Percentiles rank a stretch among this genome's conserved stretches.
Conservation (phyloP, 208 protist genomes). For the Zelonia costaricensis region DNA sequence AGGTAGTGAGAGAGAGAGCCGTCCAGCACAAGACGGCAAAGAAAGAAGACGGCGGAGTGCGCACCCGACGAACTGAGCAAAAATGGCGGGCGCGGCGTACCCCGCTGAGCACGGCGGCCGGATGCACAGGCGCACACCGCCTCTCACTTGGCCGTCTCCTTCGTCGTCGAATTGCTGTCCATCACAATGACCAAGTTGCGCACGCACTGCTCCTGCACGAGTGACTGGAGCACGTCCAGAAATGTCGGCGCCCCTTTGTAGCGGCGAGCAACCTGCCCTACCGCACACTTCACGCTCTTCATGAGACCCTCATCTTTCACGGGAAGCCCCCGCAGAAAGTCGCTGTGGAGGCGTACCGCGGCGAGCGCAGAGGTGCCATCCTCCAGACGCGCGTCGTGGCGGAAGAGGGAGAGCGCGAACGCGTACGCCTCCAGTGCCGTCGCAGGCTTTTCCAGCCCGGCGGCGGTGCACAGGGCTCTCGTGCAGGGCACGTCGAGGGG, state of each 20-base stretch:
- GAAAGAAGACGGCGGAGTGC: too few relatives aligned
- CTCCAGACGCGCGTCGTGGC: neutral
- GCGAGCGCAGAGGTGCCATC: neutral
- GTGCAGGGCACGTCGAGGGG: neutral
- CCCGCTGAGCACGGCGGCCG: neutral
- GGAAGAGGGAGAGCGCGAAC: neutral
- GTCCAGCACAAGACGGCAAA: too few relatives aligned
- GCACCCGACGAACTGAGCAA: too few relatives aligned
- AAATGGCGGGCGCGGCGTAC: too few relatives aligned
- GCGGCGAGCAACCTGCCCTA: neutral
- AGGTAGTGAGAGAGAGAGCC: too few relatives aligned
- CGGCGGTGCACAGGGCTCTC: too few relatives aligned
- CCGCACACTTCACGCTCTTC: neutral
- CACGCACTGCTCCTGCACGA: slow-evolving; percentile 10
- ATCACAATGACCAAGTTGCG: slow-evolving; percentile 17
- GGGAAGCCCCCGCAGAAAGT: slow-evolving; percentile 1
- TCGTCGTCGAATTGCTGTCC: neutral
- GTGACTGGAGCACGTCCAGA: slow-evolving; percentile 1
- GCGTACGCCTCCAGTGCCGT: neutral
- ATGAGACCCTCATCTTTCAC: neutral
- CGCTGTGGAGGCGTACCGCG: neutral
- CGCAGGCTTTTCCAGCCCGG: too few relatives aligned
- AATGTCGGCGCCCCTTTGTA: slow-evolving; percentile 2
- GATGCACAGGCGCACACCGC: neutral
- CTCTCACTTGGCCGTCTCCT: neutral